Percentiles rank a stretch among this genome's conserved stretches.
Conservation (phyloP, 2,329 filamentous ascomycete species). For the Ceratocystis cubensis region DNA sequence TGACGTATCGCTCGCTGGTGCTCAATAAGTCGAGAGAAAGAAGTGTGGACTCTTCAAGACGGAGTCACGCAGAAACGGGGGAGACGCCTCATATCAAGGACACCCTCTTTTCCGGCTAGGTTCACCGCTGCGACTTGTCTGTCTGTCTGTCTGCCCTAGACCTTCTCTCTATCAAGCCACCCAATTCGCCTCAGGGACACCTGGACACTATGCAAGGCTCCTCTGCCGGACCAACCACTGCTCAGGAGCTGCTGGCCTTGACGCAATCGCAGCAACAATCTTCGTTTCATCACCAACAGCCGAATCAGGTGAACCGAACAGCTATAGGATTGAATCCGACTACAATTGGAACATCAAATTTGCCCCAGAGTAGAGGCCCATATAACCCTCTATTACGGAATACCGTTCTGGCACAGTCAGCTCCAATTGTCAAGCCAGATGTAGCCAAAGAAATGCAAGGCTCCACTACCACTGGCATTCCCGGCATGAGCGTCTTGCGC, state of each 20-base stretch:
- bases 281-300: background rate
- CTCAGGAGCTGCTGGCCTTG: background rate
- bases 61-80: too few species aligned
- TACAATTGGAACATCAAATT: background rate
- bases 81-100: too few species aligned
- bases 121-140: too few species aligned
- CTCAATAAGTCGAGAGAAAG: background rate
- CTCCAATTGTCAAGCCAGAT: too few species aligned
- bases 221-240: background rate
- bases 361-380: background rate
- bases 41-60: too few species aligned
- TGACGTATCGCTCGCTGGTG: background rate
- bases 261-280: background rate
- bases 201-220: background rate
- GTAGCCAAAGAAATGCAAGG: too few species aligned
- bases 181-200: background rate
- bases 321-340: background rate
- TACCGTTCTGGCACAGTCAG: background rate
- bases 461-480: too few species aligned
- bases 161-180: too few species aligned
- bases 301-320: background rate
- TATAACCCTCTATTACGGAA: background rate
- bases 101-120: too few species aligned
- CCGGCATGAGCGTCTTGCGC: too few species aligned
- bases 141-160: too few species aligned